Conservation (phyloP, 306 rosid genomes). For the Gastrolobium bilobum region DNA sequence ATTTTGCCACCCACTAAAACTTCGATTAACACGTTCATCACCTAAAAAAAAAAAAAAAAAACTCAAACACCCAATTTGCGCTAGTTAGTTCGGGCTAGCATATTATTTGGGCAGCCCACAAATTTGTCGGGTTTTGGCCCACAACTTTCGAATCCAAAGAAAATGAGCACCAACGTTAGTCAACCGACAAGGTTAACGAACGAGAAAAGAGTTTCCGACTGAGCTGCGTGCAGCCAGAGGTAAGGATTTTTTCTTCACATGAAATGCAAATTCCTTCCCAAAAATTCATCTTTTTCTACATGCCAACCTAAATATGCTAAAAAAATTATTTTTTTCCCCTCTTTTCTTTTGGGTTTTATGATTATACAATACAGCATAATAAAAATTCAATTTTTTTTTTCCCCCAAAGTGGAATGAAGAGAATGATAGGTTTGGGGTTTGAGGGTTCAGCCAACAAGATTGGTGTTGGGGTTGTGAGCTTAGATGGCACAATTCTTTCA, state of each 20-base stretch:
- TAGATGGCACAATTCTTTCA: slow-evolving; percentile 86
- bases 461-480: slow-evolving; percentile 80
- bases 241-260: not conserved
- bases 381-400: not conserved
- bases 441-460: slow-evolving; percentile 99
- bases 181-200: not conserved
- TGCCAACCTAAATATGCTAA: not conserved
- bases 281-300: not conserved
- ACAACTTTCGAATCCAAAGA: not conserved
- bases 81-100: too few species aligned
- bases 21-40: too few species aligned
- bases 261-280: not conserved
- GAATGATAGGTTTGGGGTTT: slow-evolving; percentile 83
- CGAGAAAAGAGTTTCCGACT: not conserved
- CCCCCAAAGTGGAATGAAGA: slow-evolving; percentile 59
- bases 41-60: too few species aligned
- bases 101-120: too few species aligned
- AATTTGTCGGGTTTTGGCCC: not conserved
- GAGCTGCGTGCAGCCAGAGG: not conserved
- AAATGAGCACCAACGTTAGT: not conserved
- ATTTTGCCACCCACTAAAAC: too few species aligned
- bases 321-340: not conserved
- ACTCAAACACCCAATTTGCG: too few species aligned
- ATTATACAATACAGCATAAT: not conserved
- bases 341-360: slow-evolving; percentile 4